Conservation (phyloP, 108 stramenopile genomes). For the Chaetoceros muelleri region DNA sequence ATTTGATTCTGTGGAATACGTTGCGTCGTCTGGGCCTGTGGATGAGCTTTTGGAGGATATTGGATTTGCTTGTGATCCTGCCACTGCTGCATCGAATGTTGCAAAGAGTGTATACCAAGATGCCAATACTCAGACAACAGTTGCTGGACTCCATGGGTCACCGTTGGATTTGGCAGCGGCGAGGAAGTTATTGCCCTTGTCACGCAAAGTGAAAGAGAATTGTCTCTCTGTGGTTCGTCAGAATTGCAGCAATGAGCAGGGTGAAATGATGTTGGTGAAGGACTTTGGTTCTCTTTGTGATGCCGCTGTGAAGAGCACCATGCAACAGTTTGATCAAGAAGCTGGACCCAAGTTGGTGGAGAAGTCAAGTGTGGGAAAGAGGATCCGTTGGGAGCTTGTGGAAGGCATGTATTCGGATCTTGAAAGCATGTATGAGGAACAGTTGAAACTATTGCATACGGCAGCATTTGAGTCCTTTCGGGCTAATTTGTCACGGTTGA, state of each 20-base stretch:
- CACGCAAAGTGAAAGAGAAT: constrained; percentile 29
- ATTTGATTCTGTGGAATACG: constrained; percentile 56
- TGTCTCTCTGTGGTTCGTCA: constrained; percentile 21
- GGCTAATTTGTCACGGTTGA: constrained; percentile 45
- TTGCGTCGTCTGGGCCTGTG: constrained; percentile 30
- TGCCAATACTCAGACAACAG: background rate
- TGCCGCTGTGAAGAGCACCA: constrained; percentile 49
- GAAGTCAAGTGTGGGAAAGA: constrained; percentile 32
- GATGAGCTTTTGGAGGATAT: constrained; percentile 26
- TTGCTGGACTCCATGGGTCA: constrained; percentile 20
- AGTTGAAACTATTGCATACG: constrained; percentile 38
- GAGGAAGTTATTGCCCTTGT: constrained; percentile 34
- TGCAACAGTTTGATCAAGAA: constrained; percentile 32
- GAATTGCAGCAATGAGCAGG: constrained; percentile 18
- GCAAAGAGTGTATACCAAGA: constrained; percentile 3
- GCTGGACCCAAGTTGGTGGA: constrained; percentile 11
- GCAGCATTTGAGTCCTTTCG: constrained; percentile 60
- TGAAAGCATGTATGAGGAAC: constrained; percentile 40
- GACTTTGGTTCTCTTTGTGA: constrained; percentile 64
- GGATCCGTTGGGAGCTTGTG: constrained; percentile 39
- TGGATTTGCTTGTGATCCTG: constrained; percentile 3
- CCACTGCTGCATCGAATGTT: constrained; percentile 6
- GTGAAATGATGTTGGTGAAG: constrained; percentile 30
- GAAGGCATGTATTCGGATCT: constrained; percentile 47
- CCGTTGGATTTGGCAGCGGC: constrained; percentile 65